These are phyloP conservation scores for Mycena olivaceomarginata DNA, from an alignment of 768 basidiomycete genomes.

Conservation along the genomic window DNA sequence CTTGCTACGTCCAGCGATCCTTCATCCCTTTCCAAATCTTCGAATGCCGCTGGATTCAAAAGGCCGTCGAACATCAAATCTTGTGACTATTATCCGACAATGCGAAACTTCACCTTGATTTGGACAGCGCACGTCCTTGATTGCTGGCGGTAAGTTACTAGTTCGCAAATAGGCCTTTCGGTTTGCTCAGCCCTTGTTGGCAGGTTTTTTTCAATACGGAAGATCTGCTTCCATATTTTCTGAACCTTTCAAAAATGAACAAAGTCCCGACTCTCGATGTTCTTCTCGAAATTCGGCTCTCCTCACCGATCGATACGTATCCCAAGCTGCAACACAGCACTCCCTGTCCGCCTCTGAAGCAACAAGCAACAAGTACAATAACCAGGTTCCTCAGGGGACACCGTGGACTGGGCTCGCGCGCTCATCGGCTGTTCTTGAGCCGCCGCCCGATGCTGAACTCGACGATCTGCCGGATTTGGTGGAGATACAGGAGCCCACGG, in stretches of 20 bases:
- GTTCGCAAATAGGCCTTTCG: too few species aligned
- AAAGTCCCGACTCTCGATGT: not conserved
- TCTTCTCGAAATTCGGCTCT: not conserved
- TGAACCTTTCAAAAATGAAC: not conserved
- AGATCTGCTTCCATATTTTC: not conserved
- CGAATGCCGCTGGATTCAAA: constrained; percentile 27
- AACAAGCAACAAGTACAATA: not conserved
- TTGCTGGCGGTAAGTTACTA: constrained; percentile 54
- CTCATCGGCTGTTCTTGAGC: too few species aligned
- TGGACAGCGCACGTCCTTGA: constrained; percentile 52
- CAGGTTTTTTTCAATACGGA: not conserved
- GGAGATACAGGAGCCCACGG: too few species aligned
- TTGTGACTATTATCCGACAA: constrained; percentile 32
- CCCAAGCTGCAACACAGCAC: not conserved
- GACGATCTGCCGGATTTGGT: too few species aligned
- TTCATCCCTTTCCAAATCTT: constrained; percentile 35
- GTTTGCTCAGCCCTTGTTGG: not conserved
- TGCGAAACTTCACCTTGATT: not conserved
- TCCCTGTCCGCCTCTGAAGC: not conserved
- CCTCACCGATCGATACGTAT: not conserved
- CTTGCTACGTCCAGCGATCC: constrained; percentile 33
- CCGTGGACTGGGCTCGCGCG: too few species aligned
- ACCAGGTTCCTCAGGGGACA: not conserved
- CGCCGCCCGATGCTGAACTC: not conserved
- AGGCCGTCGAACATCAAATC: constrained; percentile 28